Evolutionary conservation across 257 asterid genomes (phyloP).

Genomic region (Leptodermis oblonga): DNA sequence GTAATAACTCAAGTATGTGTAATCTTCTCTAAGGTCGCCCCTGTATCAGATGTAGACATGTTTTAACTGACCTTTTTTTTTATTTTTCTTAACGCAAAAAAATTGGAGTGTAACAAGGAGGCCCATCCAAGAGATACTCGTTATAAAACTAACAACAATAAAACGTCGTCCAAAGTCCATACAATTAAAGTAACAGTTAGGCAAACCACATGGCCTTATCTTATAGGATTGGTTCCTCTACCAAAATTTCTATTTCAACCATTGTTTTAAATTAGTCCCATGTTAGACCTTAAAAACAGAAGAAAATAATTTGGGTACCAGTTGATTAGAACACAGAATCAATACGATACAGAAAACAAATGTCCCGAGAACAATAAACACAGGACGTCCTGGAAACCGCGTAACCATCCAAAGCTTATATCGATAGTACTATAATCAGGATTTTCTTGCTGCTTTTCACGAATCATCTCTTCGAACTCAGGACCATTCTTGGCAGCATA

Average conservation of each 20-base stretch:
- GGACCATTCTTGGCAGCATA: conserved; percentile 95
- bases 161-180: neutral
- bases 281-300: neutral
- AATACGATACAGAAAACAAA: neutral
- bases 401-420: conserved; percentile 79
- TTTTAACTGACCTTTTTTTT: neutral
- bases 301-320: neutral
- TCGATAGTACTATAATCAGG: conserved; percentile 85
- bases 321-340: neutral
- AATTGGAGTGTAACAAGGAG: too few species aligned
- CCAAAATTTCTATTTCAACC: neutral
- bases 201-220: neutral
- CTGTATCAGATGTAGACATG: neutral
- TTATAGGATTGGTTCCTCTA: neutral
- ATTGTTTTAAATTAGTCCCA: neutral
- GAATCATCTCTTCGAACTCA: conserved; percentile 91
- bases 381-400: conserved; percentile 42
- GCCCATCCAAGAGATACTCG: neutral
- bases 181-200: neutral
- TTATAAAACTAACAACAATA: neutral
- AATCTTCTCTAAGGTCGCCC: neutral
- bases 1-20: neutral
- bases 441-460: conserved; percentile 93
- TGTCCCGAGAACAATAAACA: neutral
- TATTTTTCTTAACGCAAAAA: too few species aligned